phyloP scores from a whole-genome alignment of 805 yeast genomes.

The Ogataea neopini region DNA sequence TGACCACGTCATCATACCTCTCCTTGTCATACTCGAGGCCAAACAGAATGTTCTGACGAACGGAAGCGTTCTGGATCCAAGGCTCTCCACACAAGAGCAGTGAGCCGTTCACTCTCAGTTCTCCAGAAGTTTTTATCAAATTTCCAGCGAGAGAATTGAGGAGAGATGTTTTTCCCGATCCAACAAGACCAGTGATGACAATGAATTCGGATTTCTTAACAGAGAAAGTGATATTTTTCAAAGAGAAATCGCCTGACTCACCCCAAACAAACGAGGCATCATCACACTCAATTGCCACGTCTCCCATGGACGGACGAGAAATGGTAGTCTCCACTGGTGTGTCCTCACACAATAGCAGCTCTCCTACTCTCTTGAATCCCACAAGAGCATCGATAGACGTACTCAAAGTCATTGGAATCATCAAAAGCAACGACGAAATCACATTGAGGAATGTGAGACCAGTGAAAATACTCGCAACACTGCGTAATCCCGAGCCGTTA shows the following conservation, averaged over 20 bases:
- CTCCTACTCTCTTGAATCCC: slow-evolving; percentile 59
- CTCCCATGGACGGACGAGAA: slow-evolving; percentile 5
- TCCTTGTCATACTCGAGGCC: slow-evolving; percentile 51
- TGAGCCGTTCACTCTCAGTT: slow-evolving; percentile 52
- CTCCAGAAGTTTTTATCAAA: slow-evolving; percentile 57
- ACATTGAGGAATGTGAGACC: slow-evolving; percentile 65
- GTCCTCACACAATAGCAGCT: slow-evolving; percentile 42
- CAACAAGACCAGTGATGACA: slow-evolving; percentile 76
- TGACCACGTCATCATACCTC: slow-evolving; percentile 53
- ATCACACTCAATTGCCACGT: slow-evolving; percentile 47
- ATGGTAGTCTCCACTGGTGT: background rate
- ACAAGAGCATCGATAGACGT: slow-evolving; percentile 64
- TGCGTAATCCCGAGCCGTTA: slow-evolving; percentile 37
- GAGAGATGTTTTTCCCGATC: slow-evolving; percentile 78
- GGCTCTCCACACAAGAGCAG: slow-evolving; percentile 51
- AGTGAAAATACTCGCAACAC: slow-evolving; percentile 63
- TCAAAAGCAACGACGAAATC: slow-evolving; percentile 58
- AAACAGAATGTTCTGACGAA: slow-evolving; percentile 70
- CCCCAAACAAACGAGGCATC: slow-evolving; percentile 73
- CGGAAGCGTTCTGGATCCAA: slow-evolving; percentile 82
- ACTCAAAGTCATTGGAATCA: slow-evolving; percentile 68
- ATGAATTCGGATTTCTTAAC: slow-evolving; percentile 67
- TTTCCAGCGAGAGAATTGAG: slow-evolving; percentile 68
- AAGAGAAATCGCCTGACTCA: slow-evolving; percentile 11
- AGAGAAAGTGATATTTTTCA: slow-evolving; percentile 50